A percentile compares a stretch with the other conserved stretches of the same genome.
Evolutionary conservation across 2,329 filamentous ascomycete genomes (phyloP).

Genomic region (Penicillium hesseltinei): DNA sequence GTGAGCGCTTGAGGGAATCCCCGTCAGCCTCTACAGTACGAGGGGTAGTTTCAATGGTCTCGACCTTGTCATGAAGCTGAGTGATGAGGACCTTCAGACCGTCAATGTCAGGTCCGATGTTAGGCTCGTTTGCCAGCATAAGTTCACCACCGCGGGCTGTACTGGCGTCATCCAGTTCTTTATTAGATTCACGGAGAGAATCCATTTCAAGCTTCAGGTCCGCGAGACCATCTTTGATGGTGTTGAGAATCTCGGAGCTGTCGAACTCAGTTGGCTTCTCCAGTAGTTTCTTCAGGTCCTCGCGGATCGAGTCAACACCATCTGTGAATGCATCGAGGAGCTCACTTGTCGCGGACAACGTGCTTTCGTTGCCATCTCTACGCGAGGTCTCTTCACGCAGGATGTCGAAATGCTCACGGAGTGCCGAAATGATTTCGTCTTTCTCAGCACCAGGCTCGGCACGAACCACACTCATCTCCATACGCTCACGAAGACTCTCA

Average conservation of each 20-base stretch:
- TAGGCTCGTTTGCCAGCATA: conserved; percentile 53
- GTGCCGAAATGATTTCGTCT: conserved; percentile 68
- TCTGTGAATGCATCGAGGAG: conserved; percentile 62
- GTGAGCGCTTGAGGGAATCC: conserved; percentile 46
- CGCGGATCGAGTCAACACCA: conserved; percentile 71
- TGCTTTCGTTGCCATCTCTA: conserved; percentile 55
- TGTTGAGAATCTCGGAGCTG: conserved; percentile 85
- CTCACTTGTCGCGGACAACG: conserved; percentile 55
- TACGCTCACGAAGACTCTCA: conserved; percentile 56
- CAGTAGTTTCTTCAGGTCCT: conserved; percentile 70
- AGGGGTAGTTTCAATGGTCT: conserved; percentile 62
- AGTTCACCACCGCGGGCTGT: conserved; percentile 55
- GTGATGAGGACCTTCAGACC: conserved; percentile 80
- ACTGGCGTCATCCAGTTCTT: conserved; percentile 51
- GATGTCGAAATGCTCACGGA: conserved; percentile 52
- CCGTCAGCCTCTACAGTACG: conserved; percentile 38
- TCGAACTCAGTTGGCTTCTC: conserved; percentile 81
- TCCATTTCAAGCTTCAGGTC: conserved; percentile 76
- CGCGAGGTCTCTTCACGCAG: conserved; percentile 53
- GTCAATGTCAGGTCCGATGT: conserved; percentile 64
- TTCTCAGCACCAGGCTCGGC: conserved; percentile 50
- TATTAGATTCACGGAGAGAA: conserved; percentile 61
- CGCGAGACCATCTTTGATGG: conserved; percentile 77
- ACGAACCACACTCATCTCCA: conserved; percentile 31
- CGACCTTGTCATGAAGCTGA: conserved; percentile 79